Evolutionary conservation across 2,329 filamentous ascomycete genomes (phyloP), one percentile per base, ranked within the genome.

Genomic region (Epicoccum sorghinum): DNA sequence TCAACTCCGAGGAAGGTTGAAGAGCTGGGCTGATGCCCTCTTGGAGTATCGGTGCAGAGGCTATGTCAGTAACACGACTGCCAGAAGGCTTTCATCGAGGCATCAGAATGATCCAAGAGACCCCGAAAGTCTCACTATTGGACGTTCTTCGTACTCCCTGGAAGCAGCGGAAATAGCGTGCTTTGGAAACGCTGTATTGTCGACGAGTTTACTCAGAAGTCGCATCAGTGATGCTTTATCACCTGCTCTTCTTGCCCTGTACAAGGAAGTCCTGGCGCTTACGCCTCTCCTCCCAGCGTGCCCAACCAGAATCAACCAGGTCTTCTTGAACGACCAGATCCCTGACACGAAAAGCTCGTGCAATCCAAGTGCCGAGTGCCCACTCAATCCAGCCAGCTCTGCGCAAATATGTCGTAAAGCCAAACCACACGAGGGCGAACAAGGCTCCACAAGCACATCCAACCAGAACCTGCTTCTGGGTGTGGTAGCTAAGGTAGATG

Each of bases 401-500:
- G 59, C 95, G 83, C 59, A 90, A 73, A 44, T 84, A 73, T n/a
- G 81, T 81, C 3, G 90, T 96, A 44, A 87, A 79, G 1, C 78
- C 71, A 69, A 96, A 99, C 95, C 95, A 99, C 1, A 78, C 82
- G 2, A 90, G 67, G 0, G 90, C 93, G 65, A 88, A 91, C 1
- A 84, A 68, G 1, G 83, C 78, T 0, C 95, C 95, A 0, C 90
- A 90, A 8, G 76, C 78, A 62, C 82, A 86, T 2, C 95, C 95
- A 1, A 89, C 90, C n/a, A 91, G 67, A 8, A 99, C 95, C 78
- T 99, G 95, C 68, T 83, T 87, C 33, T 85, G 82, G 0, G 93
- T 97, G 76, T 99, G 95, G 72, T 99, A 99, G 73, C 88, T 91
- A 58, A 99, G 80, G 71, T 99, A 99, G 39, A 96, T 84, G 49